Base-by-base conservation (phyloP, 1,284 basidiomycete species). In the Schizophyllum commune region DNA sequence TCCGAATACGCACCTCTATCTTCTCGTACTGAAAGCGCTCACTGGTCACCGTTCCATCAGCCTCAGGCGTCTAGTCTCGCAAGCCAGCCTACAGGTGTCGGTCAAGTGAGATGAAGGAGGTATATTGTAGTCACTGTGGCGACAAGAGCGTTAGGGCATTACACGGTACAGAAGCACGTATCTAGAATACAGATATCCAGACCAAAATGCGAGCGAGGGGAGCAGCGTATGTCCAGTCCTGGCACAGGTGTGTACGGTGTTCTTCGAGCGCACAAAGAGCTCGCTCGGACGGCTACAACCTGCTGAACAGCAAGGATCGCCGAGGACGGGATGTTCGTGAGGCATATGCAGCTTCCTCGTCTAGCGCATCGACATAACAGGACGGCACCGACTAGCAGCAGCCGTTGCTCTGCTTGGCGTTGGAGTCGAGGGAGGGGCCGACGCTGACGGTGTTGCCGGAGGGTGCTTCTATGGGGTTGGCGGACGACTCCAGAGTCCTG, bases 401-500 rank as follows among this genome's bases (percentile, higher is more conserved):
- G 67, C 75, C 76, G 68, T 72, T 68, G 60, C 71, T 71, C 64
- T 75, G 73, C 61, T 72, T 72, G 52, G 76, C 73, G 59, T 74
- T 76, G 89, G 64, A 92, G 62, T 78, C 77, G 56, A 75, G 71
- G 57, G 71, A 76, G 9, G 84, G 86, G 54, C 85, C 84, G 64
- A 95, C 89, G 32, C 83, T 86, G 74, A 95, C 89, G 58, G 87
- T 79, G 63, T 77, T 74, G 61, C 76, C 77, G 83, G 54, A 86
- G 19, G 79, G 77, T 17, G 78, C 77, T 61, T 78, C 78, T 58
- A 81, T 76, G 65, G 77, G 76, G 61, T 76, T 78, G 47, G 76
- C 74, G 57, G 89, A 89, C 64, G 90, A 88, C 70, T 96, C 95
- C 65, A 97, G 86, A 47, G 92, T 77, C 68, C 80, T 81, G 77